phyloP scores from a whole-genome alignment of 139 green algal genomes.

The Chlamydomonas applanata region DNA sequence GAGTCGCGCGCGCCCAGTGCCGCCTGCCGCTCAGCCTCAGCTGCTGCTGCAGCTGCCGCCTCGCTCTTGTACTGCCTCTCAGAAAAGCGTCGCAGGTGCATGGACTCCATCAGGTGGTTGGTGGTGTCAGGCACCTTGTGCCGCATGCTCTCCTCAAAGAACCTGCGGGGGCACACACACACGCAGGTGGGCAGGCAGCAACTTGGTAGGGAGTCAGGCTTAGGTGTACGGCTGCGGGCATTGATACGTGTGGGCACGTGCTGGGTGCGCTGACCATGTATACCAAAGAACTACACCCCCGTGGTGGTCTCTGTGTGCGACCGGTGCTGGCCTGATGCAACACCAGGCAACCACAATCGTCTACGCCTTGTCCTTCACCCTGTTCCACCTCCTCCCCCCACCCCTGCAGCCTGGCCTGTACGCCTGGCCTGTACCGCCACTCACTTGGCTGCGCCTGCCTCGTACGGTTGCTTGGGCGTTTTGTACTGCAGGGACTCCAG shows the following conservation, averaged over 20 bases:
- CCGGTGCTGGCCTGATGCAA: no score
- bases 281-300: no score
- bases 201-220: no score
- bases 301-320: no score
- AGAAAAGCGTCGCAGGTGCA: constrained; percentile 58
- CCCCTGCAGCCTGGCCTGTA: neutral
- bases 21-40: constrained; percentile 2
- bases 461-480: constrained; percentile 38
- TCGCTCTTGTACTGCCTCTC: constrained; percentile 29
- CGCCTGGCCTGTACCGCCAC: neutral
- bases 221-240: no score
- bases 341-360: no score
- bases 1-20: neutral
- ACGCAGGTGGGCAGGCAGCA: no score
- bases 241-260: no score
- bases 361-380: no score
- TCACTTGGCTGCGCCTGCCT: constrained; percentile 38
- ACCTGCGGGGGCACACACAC: no score
- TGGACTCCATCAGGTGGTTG: constrained; percentile 54
- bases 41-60: constrained; percentile 1
- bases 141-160: constrained; percentile 65
- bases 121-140: constrained; percentile 38
- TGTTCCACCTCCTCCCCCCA: no score
- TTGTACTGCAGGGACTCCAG: constrained; percentile 54
- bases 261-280: no score